A percentile compares a stretch with the other conserved stretches of the same genome.
phyloP scores from a whole-genome alignment of 192 early-diverging fungal species.

The Borealophlyctis nickersoniae region DNA sequence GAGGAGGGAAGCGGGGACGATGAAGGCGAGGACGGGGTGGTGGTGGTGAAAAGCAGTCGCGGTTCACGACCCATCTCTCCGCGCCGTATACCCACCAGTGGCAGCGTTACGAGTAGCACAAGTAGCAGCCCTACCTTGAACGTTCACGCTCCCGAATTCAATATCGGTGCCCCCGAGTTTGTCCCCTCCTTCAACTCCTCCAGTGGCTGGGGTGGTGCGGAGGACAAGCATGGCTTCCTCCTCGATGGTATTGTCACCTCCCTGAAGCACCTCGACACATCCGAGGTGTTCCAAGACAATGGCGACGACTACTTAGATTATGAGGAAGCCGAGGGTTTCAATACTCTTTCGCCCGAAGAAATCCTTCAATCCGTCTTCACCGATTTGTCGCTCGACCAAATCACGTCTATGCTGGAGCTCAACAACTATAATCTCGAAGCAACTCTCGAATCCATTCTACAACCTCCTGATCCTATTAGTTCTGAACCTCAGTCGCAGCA shows the following conservation, averaged over 20 bases:
- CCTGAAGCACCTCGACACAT: neutral
- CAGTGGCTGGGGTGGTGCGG: neutral
- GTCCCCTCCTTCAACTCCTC: neutral
- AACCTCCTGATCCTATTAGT: too few relatives aligned
- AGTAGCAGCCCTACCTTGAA: neutral
- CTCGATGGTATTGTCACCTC: neutral
- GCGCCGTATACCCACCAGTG: neutral
- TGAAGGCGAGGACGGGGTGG: neutral
- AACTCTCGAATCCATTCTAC: conserved; percentile 28
- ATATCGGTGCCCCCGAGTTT: neutral
- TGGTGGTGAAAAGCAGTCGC: neutral
- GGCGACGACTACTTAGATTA: conserved; percentile 16
- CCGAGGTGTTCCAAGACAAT: neutral
- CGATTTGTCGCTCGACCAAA: conserved; percentile 27
- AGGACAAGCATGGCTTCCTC: neutral
- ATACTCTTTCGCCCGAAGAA: conserved; percentile 30
- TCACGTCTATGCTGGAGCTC: conserved; percentile 10
- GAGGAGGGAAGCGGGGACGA: too few relatives aligned
- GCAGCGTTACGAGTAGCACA: neutral
- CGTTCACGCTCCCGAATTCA: neutral
- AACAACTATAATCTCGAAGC: conserved; percentile 28
- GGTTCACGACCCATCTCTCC: neutral
- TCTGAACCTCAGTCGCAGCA: too few relatives aligned
- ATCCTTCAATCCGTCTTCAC: conserved; percentile 30
- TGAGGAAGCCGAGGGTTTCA: conserved; percentile 28